Conservation (phyloP, 2,329 filamentous ascomycete species). For the Aspergillus proliferans region DNA sequence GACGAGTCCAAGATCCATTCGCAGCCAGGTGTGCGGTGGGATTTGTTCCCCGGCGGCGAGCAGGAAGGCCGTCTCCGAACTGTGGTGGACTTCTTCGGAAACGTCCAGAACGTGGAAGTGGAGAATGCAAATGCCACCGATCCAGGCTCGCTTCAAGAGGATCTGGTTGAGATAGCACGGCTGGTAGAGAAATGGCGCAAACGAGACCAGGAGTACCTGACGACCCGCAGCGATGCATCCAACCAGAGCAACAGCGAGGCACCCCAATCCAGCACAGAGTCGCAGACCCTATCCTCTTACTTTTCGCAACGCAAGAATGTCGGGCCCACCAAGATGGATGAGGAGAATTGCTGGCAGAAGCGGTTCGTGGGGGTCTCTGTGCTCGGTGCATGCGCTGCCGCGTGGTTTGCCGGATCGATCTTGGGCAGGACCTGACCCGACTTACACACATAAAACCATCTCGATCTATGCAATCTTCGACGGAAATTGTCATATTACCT, state of each 20-base stretch:
- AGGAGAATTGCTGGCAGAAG: constrained; percentile 60
- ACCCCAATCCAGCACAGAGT: constrained; percentile 1
- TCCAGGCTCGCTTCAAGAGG: constrained; percentile 52
- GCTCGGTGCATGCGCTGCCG: constrained; percentile 28
- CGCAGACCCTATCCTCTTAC: constrained; percentile 7
- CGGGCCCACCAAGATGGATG: constrained; percentile 55
- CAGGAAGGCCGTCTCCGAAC: constrained; percentile 68
- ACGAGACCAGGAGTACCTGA: constrained; percentile 29
- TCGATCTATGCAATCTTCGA: too few relatives aligned
- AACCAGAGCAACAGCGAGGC: constrained; percentile 7
- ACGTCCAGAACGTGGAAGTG: constrained; percentile 93
- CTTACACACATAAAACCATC: constrained; percentile 5
- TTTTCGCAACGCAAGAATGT: constrained; percentile 33
- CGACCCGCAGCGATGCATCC: constrained; percentile 18
- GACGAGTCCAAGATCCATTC: constrained; percentile 93
- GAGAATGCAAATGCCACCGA: constrained; percentile 57
- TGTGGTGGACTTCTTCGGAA: constrained; percentile 96
- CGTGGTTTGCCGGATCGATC: constrained; percentile 32
- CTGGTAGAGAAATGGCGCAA: constrained; percentile 50
- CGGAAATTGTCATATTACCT: too few relatives aligned
- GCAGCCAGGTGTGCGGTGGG: constrained; percentile 84
- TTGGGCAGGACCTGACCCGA: constrained; percentile 18
- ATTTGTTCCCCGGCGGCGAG: constrained; percentile 85
- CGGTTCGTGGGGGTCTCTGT: constrained; percentile 31
- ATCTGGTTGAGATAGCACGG: constrained; percentile 65